Conservation (phyloP, 345 rosid genomes). For the Ceriops zippeliana region DNA sequence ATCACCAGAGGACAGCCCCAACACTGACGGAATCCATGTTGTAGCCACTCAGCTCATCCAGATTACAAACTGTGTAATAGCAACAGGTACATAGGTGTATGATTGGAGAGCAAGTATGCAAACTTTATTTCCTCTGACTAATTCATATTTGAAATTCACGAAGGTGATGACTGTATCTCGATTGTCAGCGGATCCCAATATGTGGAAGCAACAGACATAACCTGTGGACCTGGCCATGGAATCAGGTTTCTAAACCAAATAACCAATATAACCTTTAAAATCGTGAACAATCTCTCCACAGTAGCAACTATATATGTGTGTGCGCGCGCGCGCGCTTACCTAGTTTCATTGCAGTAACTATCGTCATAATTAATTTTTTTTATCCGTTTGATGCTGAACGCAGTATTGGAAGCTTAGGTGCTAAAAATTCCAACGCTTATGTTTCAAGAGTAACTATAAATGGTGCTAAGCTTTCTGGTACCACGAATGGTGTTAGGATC, state of each 20-base stretch:
- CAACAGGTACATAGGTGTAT: slow-evolving; percentile 46
- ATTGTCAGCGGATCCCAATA: slow-evolving; percentile 51
- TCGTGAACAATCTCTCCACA: background rate
- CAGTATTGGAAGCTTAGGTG: slow-evolving; percentile 86
- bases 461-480: slow-evolving; percentile 60
- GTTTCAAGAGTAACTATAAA: slow-evolving; percentile 68
- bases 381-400: background rate
- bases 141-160: background rate
- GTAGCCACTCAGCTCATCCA: slow-evolving; percentile 56
- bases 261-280: background rate
- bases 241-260: slow-evolving; percentile 40
- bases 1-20: slow-evolving; percentile 65
- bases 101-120: no score
- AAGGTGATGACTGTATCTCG: slow-evolving; percentile 89
- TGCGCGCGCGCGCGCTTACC: background rate
- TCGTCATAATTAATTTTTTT: background rate
- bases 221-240: slow-evolving; percentile 78
- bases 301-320: background rate
- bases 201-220: slow-evolving; percentile 43
- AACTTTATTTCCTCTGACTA: background rate
- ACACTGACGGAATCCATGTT: slow-evolving; percentile 89
- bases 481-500: slow-evolving; percentile 79
- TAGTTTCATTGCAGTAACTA: background rate
- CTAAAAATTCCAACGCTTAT: slow-evolving; percentile 41
- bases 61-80: slow-evolving; percentile 44